These are phyloP conservation scores for Hibiscus mutabilis DNA, from an alignment of 345 rosid genomes.

Conservation along the genomic window DNA sequence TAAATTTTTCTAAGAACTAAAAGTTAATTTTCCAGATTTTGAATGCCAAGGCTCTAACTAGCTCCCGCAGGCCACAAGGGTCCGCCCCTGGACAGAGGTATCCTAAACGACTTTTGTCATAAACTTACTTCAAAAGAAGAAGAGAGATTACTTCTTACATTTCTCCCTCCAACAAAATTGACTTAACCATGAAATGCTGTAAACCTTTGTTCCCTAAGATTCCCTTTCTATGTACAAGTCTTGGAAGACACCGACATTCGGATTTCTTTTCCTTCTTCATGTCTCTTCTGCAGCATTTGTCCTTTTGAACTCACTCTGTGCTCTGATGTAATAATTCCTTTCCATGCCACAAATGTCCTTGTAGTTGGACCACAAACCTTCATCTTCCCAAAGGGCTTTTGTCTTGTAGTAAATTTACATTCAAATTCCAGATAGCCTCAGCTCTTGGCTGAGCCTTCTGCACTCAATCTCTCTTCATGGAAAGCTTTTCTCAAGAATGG, in stretches of 20 bases:
- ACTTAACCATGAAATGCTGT: constrained; percentile 5
- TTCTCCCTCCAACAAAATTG: constrained; percentile 8
- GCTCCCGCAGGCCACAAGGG: too few species aligned
- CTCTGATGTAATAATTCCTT: not conserved
- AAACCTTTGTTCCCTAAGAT: constrained; percentile 12
- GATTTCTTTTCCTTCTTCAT: not conserved
- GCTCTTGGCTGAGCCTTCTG: constrained; percentile 18
- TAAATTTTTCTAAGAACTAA: too few species aligned
- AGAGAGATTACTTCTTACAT: not conserved
- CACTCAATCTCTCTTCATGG: constrained; percentile 30
- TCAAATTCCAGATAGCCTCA: not conserved
- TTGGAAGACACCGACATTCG: not conserved
- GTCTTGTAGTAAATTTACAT: not conserved
- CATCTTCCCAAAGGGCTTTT: not conserved
- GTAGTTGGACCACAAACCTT: not conserved
- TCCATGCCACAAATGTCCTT: not conserved
- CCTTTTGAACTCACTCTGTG: not conserved
- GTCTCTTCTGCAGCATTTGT: not conserved
- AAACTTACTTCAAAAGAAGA: too few species aligned
- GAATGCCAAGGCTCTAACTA: too few species aligned
- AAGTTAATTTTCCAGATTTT: too few species aligned
- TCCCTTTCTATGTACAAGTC: constrained; percentile 11
- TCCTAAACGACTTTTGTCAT: too few species aligned
- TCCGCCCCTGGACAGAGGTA: too few species aligned
- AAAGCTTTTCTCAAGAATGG: constrained; percentile 59